phyloP scores from a whole-genome alignment of 148 eudicot genomes.

The Vaccinium vitisidaea region DNA sequence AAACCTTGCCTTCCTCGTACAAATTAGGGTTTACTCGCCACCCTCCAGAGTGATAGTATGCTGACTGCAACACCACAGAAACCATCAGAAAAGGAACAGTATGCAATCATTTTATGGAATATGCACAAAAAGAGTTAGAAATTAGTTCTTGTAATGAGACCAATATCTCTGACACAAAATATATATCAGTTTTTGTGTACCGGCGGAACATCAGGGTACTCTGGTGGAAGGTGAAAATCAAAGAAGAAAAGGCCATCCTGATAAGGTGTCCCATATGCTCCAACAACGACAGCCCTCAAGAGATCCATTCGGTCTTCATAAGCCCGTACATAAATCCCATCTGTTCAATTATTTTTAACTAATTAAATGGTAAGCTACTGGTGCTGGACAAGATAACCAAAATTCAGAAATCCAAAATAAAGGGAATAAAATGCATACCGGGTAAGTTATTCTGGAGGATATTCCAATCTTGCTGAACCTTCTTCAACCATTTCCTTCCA shows the following conservation, averaged over 20 bases:
- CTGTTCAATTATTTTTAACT: slow-evolving; percentile 32
- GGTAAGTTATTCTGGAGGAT: slow-evolving; percentile 94
- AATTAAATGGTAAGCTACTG: not conserved
- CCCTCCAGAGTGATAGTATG: slow-evolving; percentile 96
- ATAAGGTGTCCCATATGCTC: slow-evolving; percentile 98
- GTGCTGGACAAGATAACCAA: not conserved
- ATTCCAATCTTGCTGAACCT: slow-evolving; percentile 93
- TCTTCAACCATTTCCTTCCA: slow-evolving; percentile 92
- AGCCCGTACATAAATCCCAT: slow-evolving; percentile 87
- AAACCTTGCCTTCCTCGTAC: slow-evolving; percentile 98
- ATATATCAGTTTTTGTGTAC: slow-evolving; percentile 39
- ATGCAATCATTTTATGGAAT: not conserved
- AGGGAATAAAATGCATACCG: slow-evolving; percentile 35
- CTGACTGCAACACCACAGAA: slow-evolving; percentile 55
- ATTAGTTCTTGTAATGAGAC: not conserved
- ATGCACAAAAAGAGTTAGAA: not conserved
- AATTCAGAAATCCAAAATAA: not conserved
- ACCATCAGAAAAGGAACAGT: not conserved
- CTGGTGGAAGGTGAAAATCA: slow-evolving; percentile 94
- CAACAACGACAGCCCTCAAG: slow-evolving; percentile 88
- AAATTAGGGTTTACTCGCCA: slow-evolving; percentile 95
- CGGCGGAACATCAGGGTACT: slow-evolving; percentile 96
- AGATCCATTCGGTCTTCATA: slow-evolving; percentile 98
- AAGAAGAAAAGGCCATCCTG: slow-evolving; percentile 98
- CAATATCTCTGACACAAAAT: not conserved